A percentile compares a stretch with the other conserved stretches of the same genome.
Conservation (phyloP, 2,329 filamentous ascomycete genomes). For the Aureobasidium sp. region DNA sequence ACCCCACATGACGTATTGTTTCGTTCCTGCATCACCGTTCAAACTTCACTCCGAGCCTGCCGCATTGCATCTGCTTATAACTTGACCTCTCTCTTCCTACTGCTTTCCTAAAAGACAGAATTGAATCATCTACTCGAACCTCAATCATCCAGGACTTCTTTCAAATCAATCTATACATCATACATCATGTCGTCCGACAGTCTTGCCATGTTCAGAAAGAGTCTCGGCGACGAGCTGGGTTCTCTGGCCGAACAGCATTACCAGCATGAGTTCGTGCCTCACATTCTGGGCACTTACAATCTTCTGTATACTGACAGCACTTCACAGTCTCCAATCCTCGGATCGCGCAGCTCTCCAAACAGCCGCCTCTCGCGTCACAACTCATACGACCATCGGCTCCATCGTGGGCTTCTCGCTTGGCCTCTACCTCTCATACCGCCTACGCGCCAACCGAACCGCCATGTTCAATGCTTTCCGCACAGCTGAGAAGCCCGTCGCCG, state of each 20-base stretch:
- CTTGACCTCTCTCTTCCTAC: background rate
- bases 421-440: conserved; percentile 47
- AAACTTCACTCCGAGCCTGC: background rate
- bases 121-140: background rate
- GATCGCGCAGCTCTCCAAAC: conserved; percentile 51
- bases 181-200: conserved; percentile 35
- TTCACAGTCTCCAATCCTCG: conserved; percentile 38
- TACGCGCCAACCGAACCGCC: conserved; percentile 47
- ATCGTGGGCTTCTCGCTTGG: conserved; percentile 53
- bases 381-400: conserved; percentile 51
- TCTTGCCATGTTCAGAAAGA: conserved; percentile 39
- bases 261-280: conserved; percentile 40
- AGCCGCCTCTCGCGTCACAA: conserved; percentile 48
- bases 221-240: conserved; percentile 41
- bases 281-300: background rate
- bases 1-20: conserved; percentile 5
- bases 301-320: background rate
- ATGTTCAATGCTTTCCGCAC: conserved; percentile 56
- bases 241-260: conserved; percentile 51
- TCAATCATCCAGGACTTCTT: background rate
- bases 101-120: background rate
- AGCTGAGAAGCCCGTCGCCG: conserved; percentile 51
- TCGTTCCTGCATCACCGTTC: conserved; percentile 1
- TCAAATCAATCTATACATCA: background rate
- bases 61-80: background rate